phyloP scores from a whole-genome alignment of 805 yeast genomes.

The Candida gorgasii region DNA sequence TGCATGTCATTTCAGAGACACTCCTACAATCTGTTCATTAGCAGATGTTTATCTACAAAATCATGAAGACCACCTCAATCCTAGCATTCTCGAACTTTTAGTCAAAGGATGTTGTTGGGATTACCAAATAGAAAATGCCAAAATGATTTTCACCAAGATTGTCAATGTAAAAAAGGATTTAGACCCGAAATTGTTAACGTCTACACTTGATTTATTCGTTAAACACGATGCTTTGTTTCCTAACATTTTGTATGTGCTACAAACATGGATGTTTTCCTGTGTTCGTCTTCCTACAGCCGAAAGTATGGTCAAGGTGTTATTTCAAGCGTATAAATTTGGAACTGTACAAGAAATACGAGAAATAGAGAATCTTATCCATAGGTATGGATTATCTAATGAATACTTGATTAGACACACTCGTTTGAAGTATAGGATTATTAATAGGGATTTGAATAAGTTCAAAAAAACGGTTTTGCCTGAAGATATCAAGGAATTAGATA shows the following conservation, averaged over 20 bases:
- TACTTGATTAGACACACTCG: constrained; percentile 25
- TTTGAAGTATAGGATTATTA: constrained; percentile 25
- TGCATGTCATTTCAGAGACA: constrained; percentile 37
- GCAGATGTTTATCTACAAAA: constrained; percentile 12
- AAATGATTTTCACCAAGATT: constrained; percentile 20
- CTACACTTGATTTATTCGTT: constrained; percentile 18
- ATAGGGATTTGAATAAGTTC: constrained; percentile 23
- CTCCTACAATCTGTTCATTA: constrained; percentile 14
- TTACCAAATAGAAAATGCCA: constrained; percentile 35
- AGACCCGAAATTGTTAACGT: constrained; percentile 26
- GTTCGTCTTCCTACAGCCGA: constrained; percentile 26
- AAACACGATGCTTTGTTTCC: constrained; percentile 34
- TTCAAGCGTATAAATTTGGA: constrained; percentile 32
- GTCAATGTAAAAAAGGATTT: constrained; percentile 14
- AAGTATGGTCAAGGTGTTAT: constrained; percentile 26
- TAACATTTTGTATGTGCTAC: constrained; percentile 22
- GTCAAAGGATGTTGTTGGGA: constrained; percentile 30
- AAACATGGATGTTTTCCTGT: constrained; percentile 27
- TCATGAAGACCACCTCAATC: constrained; percentile 16
- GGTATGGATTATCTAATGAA: constrained; percentile 22
- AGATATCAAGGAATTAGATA: constrained; percentile 24
- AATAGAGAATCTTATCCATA: constrained; percentile 21
- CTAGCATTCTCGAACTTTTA: constrained; percentile 28
- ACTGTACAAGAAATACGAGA: constrained; percentile 24
- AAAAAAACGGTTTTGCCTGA: constrained; percentile 27